phyloP scores from a whole-genome alignment of 2,329 filamentous ascomycete species.

The Verticillium isaacii region DNA sequence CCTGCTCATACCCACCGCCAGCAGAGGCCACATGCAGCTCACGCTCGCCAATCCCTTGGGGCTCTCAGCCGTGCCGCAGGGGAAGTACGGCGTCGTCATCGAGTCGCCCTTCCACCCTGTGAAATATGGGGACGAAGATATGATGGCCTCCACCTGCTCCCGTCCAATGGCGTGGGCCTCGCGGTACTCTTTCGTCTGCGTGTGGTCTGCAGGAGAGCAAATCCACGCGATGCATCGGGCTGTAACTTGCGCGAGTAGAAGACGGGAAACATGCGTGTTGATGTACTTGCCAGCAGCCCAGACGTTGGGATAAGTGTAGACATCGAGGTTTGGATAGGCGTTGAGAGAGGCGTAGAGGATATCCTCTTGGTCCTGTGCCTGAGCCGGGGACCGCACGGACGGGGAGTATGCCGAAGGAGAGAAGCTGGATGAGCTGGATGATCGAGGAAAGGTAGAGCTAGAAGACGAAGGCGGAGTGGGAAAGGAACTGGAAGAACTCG shows the following conservation, averaged over 20 bases:
- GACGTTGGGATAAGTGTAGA: slow-evolving; percentile 16
- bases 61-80: slow-evolving; percentile 17
- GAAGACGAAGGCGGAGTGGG: neutral
- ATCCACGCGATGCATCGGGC: slow-evolving; percentile 17
- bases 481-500: neutral
- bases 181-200: slow-evolving; percentile 14
- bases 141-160: slow-evolving; percentile 15
- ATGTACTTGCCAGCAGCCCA: slow-evolving; percentile 19
- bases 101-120: slow-evolving; percentile 16
- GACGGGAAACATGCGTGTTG: slow-evolving; percentile 16
- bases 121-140: slow-evolving; percentile 17
- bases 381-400: neutral
- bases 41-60: slow-evolving; percentile 17
- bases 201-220: slow-evolving; percentile 15
- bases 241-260: slow-evolving; percentile 16
- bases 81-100: slow-evolving; percentile 16
- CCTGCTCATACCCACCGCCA: slow-evolving; percentile 15
- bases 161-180: slow-evolving; percentile 13
- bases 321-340: slow-evolving; percentile 12
- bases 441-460: neutral
- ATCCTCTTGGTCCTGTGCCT: neutral
- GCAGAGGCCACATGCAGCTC: slow-evolving; percentile 16
- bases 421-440: neutral
- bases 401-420: neutral
- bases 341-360: slow-evolving; percentile 3